phyloP scores from a whole-genome alignment of 345 rosid genomes.

The Hibiscus trionum region DNA sequence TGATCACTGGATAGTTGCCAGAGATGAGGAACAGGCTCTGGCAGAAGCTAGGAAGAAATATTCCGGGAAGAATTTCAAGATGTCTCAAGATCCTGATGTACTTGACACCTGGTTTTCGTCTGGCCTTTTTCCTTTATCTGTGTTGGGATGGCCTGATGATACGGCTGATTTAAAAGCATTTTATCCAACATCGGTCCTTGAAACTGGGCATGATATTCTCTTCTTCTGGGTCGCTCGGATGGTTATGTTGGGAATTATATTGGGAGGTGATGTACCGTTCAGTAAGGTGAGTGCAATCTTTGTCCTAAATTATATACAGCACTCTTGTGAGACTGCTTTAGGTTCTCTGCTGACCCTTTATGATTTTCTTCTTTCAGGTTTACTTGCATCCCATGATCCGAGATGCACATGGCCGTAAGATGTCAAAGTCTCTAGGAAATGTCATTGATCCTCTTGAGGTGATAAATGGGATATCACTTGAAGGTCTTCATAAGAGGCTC shows the following conservation, averaged over 20 bases:
- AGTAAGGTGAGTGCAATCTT: conserved; percentile 44
- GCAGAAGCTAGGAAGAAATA: conserved; percentile 47
- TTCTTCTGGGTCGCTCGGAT: conserved; percentile 99
- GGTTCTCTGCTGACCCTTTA: not conserved
- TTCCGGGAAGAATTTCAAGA: conserved; percentile 63
- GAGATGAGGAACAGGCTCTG: conserved; percentile 60
- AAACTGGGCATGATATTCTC: conserved; percentile 93
- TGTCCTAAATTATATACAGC: conserved; percentile 2
- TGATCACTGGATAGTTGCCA: conserved; percentile 87
- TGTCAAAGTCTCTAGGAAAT: conserved; percentile 93
- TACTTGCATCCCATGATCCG: conserved; percentile 96
- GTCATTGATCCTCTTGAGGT: conserved; percentile 94
- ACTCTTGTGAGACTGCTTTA: not conserved
- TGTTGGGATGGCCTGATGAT: conserved; percentile 90
- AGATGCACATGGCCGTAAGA: conserved; percentile 95
- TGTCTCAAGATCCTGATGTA: conserved; percentile 87
- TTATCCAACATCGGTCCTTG: conserved; percentile 90
- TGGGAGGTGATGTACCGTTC: conserved; percentile 90
- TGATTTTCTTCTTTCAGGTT: conserved; percentile 40
- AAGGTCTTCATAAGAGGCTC: conserved; percentile 74
- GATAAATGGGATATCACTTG: conserved; percentile 72
- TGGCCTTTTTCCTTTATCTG: conserved; percentile 80
- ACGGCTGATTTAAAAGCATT: conserved; percentile 80
- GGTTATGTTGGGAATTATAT: conserved; percentile 84
- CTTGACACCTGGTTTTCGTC: conserved; percentile 99